These are phyloP conservation scores for Populus tomentosa DNA, from an alignment of 441 rosid genomes.

Conservation along the genomic window DNA sequence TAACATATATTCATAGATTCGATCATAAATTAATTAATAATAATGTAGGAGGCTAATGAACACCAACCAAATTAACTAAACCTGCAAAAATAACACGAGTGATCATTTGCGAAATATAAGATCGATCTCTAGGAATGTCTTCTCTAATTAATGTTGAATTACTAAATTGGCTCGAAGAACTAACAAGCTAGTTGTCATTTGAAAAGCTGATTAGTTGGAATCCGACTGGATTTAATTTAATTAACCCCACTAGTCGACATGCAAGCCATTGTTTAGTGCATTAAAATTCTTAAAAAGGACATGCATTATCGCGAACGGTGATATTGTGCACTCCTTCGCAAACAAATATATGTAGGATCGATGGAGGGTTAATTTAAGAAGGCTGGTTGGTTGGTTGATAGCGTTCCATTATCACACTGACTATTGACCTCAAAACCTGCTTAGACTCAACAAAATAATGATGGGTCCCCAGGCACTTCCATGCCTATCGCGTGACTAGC, in stretches of 20 bases:
- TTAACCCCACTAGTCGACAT: not conserved
- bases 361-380: not conserved
- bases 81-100: not conserved
- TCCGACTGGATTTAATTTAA: not conserved
- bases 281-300: not conserved
- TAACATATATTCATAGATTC: too few species aligned
- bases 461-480: not conserved
- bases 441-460: not conserved
- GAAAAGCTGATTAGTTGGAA: not conserved
- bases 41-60: not conserved
- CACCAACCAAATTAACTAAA: not conserved
- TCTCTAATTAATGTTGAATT: too few species aligned
- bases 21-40: too few species aligned
- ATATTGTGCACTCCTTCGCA: not conserved
- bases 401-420: not conserved
- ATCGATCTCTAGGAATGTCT: not conserved
- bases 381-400: not conserved
- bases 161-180: not conserved
- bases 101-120: not conserved
- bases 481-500: conserved; percentile 6
- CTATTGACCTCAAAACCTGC: not conserved
- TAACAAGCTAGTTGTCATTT: not conserved
- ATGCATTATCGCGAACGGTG: not conserved
- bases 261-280: not conserved
- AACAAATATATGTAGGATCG: not conserved